phyloP scores from a whole-genome alignment of 306 rosid species.

The Mucuna pruriens region DNA sequence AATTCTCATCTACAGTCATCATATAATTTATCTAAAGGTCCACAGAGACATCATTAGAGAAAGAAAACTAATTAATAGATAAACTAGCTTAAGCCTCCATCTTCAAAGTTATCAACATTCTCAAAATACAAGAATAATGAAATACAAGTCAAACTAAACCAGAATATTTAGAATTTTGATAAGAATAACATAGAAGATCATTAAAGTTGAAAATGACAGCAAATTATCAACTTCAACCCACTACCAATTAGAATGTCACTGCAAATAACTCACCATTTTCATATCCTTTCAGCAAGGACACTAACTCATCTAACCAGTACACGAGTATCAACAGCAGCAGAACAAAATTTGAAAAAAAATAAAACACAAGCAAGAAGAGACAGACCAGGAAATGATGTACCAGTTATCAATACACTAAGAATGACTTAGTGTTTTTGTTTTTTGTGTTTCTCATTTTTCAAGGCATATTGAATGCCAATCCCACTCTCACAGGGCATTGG shows the following conservation, averaged over 20 bases:
- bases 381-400: constrained; percentile 3
- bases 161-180: neutral
- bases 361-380: neutral
- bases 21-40: neutral
- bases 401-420: neutral
- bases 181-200: neutral
- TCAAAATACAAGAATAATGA: neutral
- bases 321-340: neutral
- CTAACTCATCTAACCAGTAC: constrained; percentile 22
- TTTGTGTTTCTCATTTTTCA: too few relatives aligned
- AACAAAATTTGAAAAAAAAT: neutral
- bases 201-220: neutral
- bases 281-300: neutral
- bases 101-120: neutral
- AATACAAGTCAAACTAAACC: constrained; percentile 3
- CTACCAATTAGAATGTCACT: neutral
- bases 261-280: neutral
- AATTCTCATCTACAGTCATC: neutral
- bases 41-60: neutral
- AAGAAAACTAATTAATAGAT: constrained; percentile 7
- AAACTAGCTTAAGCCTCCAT: neutral
- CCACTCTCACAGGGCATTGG: too few relatives aligned
- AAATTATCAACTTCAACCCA: neutral
- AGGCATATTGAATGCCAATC: too few relatives aligned
- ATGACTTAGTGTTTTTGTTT: too few relatives aligned